Conservation (phyloP, 2,329 filamentous ascomycete genomes). For the Fusarium sublunatum region DNA sequence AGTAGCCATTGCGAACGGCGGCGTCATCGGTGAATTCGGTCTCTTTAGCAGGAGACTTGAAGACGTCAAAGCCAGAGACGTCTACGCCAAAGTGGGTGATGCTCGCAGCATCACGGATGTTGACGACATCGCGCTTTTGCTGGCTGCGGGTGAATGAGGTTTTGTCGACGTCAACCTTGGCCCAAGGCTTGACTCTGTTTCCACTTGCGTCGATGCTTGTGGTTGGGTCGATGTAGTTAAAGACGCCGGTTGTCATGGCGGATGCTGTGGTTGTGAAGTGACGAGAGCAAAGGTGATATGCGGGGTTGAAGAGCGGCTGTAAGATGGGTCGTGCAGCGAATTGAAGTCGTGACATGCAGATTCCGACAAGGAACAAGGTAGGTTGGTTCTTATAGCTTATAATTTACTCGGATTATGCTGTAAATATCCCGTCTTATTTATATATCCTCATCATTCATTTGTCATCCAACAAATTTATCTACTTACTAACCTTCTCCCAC, state of each 20-base stretch:
- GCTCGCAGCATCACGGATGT: conserved; percentile 38
- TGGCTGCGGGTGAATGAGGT: conserved; percentile 37
- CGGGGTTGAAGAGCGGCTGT: conserved; percentile 13
- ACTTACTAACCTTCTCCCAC: neutral
- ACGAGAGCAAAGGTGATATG: conserved; percentile 3
- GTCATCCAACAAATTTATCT: conserved; percentile 13
- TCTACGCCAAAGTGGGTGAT: conserved; percentile 38
- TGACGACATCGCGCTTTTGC: conserved; percentile 34
- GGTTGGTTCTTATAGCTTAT: neutral
- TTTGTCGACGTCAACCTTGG: conserved; percentile 41
- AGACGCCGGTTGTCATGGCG: conserved; percentile 36
- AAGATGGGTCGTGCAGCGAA: conserved; percentile 4
- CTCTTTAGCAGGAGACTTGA: conserved; percentile 56
- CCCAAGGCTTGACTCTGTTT: conserved; percentile 34
- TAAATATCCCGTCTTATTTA: conserved; percentile 18
- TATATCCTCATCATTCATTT: conserved; percentile 23
- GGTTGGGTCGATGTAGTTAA: conserved; percentile 34
- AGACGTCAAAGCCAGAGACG: conserved; percentile 44
- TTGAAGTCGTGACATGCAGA: conserved; percentile 11
- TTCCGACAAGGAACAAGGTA: neutral
- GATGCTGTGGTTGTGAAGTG: conserved; percentile 1
- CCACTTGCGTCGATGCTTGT: conserved; percentile 27
- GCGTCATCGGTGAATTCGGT: conserved; percentile 66
- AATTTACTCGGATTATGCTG: conserved; percentile 6
- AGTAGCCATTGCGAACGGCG: conserved; percentile 67